These are phyloP conservation scores for Erysimum cheiri DNA, from an alignment of 441 rosid genomes.

Conservation along the genomic window DNA sequence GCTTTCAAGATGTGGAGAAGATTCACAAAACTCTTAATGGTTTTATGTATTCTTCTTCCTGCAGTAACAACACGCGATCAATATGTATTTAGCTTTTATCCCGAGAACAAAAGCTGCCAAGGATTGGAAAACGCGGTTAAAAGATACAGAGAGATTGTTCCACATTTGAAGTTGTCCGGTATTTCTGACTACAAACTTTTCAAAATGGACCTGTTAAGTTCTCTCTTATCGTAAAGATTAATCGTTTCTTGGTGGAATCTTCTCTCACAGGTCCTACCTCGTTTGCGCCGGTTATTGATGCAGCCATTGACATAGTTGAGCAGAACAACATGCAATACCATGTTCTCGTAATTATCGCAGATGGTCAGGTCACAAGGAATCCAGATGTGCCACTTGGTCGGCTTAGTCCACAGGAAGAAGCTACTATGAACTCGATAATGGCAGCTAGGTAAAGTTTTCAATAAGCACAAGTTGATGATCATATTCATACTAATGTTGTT, in stretches of 20 bases:
- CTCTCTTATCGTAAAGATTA: conserved; percentile 1
- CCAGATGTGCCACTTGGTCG: conserved; percentile 65
- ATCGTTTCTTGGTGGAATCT: neutral
- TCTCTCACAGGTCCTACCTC: conserved; percentile 80
- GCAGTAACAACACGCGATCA: conserved; percentile 85
- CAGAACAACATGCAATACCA: conserved; percentile 80
- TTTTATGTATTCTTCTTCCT: conserved; percentile 27
- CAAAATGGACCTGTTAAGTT: neutral
- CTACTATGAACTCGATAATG: conserved; percentile 78
- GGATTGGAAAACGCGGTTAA: conserved; percentile 80
- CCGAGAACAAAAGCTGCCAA: conserved; percentile 63
- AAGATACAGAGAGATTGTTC: conserved; percentile 82
- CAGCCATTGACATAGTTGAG: conserved; percentile 85
- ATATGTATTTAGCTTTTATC: conserved; percentile 78
- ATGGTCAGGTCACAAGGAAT: conserved; percentile 91
- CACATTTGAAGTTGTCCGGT: conserved; percentile 81
- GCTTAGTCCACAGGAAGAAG: conserved; percentile 83
- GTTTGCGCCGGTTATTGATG: conserved; percentile 86
- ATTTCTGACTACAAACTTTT: conserved; percentile 11
- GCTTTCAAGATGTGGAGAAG: conserved; percentile 17
- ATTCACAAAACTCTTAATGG: neutral
- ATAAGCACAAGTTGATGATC: conserved; percentile 10
- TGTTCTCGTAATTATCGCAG: conserved; percentile 91
- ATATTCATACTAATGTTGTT: conserved; percentile 1
- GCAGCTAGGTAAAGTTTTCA: conserved; percentile 71